phyloP scores from a whole-genome alignment of 148 eudicot species.

The Vaccinium macrocarpon region DNA sequence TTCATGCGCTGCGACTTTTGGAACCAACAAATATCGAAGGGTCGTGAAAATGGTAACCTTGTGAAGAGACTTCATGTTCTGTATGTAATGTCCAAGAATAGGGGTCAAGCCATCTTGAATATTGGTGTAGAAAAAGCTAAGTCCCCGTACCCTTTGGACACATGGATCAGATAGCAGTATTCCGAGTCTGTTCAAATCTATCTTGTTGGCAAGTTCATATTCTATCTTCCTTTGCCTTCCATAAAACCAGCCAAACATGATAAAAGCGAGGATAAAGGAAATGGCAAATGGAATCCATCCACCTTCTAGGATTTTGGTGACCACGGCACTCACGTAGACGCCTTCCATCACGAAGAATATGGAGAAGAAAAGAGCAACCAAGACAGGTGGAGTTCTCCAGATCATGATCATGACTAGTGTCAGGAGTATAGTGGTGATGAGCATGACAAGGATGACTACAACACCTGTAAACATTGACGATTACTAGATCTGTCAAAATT shows the following conservation, averaged over 20 bases:
- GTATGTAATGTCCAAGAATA: conserved; percentile 58
- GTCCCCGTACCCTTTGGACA: conserved; percentile 63
- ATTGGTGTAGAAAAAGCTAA: conserved; percentile 67
- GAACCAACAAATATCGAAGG: conserved; percentile 52
- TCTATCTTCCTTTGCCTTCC: conserved; percentile 58
- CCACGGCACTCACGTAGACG: conserved; percentile 52
- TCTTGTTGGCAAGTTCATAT: conserved; percentile 52
- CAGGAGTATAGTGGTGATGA: conserved; percentile 60
- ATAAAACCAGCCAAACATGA: conserved; percentile 62
- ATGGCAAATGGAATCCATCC: conserved; percentile 84
- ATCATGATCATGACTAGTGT: conserved; percentile 65
- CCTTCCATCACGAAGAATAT: conserved; percentile 52
- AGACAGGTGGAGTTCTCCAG: conserved; percentile 48
- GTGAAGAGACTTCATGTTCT: conserved; percentile 62
- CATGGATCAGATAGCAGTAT: conserved; percentile 42
- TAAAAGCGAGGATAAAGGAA: conserved; percentile 49
- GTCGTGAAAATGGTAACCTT: conserved; percentile 58
- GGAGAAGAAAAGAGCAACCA: conserved; percentile 43
- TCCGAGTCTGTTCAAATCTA: conserved; percentile 41
- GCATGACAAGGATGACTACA: conserved; percentile 71
- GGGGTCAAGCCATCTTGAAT: conserved; percentile 72
- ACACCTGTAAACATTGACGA: conserved; percentile 46
- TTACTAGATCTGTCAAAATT: background rate
- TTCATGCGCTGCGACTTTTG: conserved; percentile 47
- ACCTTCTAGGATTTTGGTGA: conserved; percentile 61